Conservation (phyloP, 2,329 filamentous ascomycete genomes). For the Arthrobotrys entomopaga region DNA sequence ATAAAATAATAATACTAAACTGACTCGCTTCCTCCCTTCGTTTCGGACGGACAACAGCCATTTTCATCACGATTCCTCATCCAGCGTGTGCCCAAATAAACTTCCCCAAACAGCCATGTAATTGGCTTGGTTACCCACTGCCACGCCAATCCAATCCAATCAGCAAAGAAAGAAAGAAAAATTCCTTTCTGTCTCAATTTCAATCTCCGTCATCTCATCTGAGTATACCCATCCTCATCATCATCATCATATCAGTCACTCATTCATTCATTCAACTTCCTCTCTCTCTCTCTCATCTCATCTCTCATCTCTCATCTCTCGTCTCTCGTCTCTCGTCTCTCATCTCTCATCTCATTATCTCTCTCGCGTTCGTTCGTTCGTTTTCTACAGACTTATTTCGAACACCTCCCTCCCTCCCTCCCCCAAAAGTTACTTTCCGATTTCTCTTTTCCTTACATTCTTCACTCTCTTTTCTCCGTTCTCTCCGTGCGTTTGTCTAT, state of each 20-base stretch:
- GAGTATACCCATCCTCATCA: too few relatives aligned
- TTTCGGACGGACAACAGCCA: too few relatives aligned
- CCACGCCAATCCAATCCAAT: not conserved
- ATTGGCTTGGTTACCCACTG: conserved; percentile 13
- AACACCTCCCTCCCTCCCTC: not conserved
- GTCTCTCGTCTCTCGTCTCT: not conserved
- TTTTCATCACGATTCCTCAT: conserved; percentile 47
- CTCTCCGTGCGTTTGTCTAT: not conserved
- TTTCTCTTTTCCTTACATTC: conserved; percentile 26
- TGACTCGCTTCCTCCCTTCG: conserved; percentile 12
- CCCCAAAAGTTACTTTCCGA: not conserved
- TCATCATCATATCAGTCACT: not conserved
- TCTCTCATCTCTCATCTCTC: conserved; percentile 6
- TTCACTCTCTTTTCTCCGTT: conserved; percentile 41
- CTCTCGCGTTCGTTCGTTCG: not conserved
- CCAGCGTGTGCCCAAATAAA: conserved; percentile 52
- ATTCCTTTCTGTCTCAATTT: not conserved
- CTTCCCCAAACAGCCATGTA: conserved; percentile 56
- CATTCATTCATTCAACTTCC: not conserved
- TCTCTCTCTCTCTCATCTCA: not conserved
- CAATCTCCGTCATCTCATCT: conserved; percentile 3
- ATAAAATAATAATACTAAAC: conserved; percentile 3
- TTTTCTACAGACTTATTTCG: too few relatives aligned
- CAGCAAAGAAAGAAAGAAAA: not conserved
- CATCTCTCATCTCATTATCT: conserved; percentile 1